Percentiles rank a stretch among this genome's conserved stretches.
Evolutionary conservation across 78 protist species (phyloP).

Genomic region (Goniomonas avonlea): DNA sequence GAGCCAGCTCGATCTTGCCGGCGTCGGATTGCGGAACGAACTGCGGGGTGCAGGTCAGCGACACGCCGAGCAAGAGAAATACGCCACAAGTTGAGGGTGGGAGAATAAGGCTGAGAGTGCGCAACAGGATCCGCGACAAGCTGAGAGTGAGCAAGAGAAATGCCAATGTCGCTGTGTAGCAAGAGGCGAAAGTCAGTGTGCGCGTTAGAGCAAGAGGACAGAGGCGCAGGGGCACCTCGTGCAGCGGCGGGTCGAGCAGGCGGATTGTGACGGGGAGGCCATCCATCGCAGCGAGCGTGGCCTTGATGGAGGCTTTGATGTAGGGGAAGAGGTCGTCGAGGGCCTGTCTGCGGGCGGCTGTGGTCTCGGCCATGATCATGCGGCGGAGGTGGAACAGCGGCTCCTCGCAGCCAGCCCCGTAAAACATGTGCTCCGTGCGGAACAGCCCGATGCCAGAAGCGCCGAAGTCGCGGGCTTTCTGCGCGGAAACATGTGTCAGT

Average conservation of each 20-base stretch:
- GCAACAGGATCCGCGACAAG: too few relatives aligned
- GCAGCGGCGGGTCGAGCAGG: slow-evolving; percentile 85
- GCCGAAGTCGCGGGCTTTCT: slow-evolving; percentile 38
- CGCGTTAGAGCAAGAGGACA: too few relatives aligned
- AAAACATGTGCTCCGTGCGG: slow-evolving; percentile 82
- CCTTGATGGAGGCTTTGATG: slow-evolving; percentile 40
- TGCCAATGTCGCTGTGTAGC: neutral
- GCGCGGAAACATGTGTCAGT: too few relatives aligned
- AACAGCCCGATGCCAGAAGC: slow-evolving; percentile 58
- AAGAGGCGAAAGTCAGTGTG: neutral
- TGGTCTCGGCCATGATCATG: slow-evolving; percentile 59
- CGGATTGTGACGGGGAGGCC: slow-evolving; percentile 63
- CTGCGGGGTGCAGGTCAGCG: neutral
- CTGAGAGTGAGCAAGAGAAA: too few relatives aligned
- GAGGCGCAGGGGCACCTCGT: slow-evolving; percentile 74
- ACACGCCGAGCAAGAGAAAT: neutral
- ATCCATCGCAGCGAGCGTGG: slow-evolving; percentile 50
- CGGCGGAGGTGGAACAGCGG: slow-evolving; percentile 48
- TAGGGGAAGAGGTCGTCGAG: slow-evolving; percentile 51
- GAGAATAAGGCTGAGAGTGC: too few relatives aligned
- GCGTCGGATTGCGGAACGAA: neutral
- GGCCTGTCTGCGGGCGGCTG: slow-evolving; percentile 36
- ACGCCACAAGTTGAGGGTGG: too few relatives aligned
- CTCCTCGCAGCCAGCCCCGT: slow-evolving; percentile 18
- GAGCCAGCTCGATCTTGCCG: slow-evolving; percentile 13